These are phyloP conservation scores for Lichtheimia corymbifera DNA, from an alignment of 371 early-diverging fungal species.

Conservation along the genomic window DNA sequence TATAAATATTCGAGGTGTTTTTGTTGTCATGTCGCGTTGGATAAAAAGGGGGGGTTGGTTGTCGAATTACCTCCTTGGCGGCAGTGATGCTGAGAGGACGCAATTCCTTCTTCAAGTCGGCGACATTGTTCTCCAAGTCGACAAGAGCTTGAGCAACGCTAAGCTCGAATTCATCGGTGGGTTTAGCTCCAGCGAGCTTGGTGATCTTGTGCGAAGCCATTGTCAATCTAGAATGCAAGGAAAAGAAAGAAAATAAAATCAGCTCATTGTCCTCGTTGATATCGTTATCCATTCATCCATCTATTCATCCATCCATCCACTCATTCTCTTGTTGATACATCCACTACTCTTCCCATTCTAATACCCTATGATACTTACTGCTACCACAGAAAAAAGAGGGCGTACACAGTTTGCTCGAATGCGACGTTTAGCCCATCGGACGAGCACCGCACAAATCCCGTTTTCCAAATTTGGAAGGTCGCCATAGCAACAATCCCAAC, in stretches of 20 bases:
- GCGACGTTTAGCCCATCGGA: too few relatives aligned
- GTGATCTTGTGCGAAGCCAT: slow-evolving; percentile 69
- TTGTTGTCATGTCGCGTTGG: neutral
- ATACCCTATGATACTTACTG: too few relatives aligned
- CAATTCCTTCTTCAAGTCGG: slow-evolving; percentile 95
- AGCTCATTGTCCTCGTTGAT: neutral
- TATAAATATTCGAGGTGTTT: neutral
- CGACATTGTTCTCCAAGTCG: slow-evolving; percentile 92
- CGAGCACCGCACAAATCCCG: too few relatives aligned
- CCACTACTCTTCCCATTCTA: too few relatives aligned
- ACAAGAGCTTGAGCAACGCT: slow-evolving; percentile 93
- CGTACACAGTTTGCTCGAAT: too few relatives aligned
- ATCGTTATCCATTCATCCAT: neutral
- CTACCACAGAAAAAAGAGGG: too few relatives aligned
- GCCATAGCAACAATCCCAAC: too few relatives aligned
- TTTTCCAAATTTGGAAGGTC: too few relatives aligned
- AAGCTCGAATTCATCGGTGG: slow-evolving; percentile 89
- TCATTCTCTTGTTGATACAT: neutral
- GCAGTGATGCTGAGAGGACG: slow-evolving; percentile 88
- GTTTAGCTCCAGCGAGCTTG: slow-evolving; percentile 78
- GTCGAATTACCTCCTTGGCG: slow-evolving; percentile 83
- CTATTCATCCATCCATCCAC: slow-evolving; percentile 12
- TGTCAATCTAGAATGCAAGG: slow-evolving; percentile 1
- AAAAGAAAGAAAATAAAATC: too few relatives aligned
- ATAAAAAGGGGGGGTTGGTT: neutral